Evolutionary conservation across 768 basidiomycete genomes (phyloP).

Genomic region (Trametes coccinea): DNA sequence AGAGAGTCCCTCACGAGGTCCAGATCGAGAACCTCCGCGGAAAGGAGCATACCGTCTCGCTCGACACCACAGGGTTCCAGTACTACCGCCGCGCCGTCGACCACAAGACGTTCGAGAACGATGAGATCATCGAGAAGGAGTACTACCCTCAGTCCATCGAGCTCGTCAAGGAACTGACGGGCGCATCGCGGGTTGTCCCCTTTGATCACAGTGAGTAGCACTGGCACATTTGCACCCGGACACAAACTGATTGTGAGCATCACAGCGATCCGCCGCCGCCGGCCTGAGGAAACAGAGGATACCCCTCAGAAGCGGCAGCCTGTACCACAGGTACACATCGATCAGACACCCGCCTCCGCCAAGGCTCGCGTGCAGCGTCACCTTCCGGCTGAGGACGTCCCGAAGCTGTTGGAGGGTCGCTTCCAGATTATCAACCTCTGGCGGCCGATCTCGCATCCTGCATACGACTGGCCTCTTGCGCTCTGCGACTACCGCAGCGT

Average conservation of each 20-base stretch:
- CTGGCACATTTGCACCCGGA: too few species aligned
- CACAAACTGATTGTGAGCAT: too few species aligned
- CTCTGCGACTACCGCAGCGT: conserved; percentile 49
- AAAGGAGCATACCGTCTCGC: conserved; percentile 43
- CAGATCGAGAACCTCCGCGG: conserved; percentile 56
- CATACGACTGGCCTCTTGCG: conserved; percentile 50
- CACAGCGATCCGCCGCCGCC: conserved; percentile 45
- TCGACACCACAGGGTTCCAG: conserved; percentile 57
- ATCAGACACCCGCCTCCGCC: conserved; percentile 45
- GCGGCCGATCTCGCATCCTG: conserved; percentile 49
- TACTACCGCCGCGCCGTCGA: conserved; percentile 41
- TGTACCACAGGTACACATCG: conserved; percentile 44
- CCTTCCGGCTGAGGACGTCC: conserved; percentile 41
- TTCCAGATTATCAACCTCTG: conserved; percentile 58
- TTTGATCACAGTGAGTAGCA: conserved; percentile 63
- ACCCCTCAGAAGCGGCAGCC: conserved; percentile 45
- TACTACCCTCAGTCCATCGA: conserved; percentile 65
- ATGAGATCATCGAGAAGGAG: conserved; percentile 50
- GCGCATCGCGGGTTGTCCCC: conserved; percentile 58
- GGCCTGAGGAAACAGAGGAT: conserved; percentile 38
- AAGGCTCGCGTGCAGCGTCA: conserved; percentile 45
- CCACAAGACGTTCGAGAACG: conserved; percentile 49
- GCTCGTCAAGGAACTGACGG: conserved; percentile 58
- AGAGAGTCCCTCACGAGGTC: conserved; percentile 32
- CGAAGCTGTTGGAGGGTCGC: conserved; percentile 41